Conservation (phyloP, 176 grass and related monocot species). For the Hordeum marinum region DNA sequence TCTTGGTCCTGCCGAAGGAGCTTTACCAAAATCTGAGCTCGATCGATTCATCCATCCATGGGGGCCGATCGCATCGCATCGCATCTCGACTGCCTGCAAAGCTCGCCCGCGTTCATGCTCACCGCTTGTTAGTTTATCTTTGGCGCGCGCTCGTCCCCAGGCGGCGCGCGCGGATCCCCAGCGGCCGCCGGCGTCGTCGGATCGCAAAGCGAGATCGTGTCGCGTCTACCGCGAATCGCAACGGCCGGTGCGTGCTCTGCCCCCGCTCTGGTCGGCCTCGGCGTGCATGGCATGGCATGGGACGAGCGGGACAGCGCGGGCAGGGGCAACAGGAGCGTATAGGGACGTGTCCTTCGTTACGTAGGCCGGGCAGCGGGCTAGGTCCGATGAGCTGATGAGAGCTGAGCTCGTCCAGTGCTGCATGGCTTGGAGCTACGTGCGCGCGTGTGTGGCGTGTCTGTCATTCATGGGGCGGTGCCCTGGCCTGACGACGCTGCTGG, state of each 20-base stretch:
- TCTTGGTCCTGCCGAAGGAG: constrained; percentile 41
- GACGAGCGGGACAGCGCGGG: background rate
- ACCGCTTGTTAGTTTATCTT: background rate
- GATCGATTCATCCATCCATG: constrained; percentile 30
- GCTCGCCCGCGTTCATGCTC: background rate
- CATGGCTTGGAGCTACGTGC: constrained; percentile 20
- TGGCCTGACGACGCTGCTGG: background rate
- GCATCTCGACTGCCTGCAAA: constrained; percentile 46
- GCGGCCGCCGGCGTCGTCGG: background rate
- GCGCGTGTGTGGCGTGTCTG: background rate
- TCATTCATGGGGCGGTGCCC: background rate
- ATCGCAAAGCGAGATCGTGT: constrained; percentile 37
- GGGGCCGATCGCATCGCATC: constrained; percentile 17
- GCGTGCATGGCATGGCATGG: background rate
- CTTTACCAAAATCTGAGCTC: constrained; percentile 63
- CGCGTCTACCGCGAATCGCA: background rate
- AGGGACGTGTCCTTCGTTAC: constrained; percentile 19
- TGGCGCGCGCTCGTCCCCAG: constrained; percentile 4
- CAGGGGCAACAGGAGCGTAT: constrained; percentile 12
- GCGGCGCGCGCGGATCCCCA: constrained; percentile 32
- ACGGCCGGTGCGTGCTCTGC: background rate
- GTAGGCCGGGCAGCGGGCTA: too few species aligned
- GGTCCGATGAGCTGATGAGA: too few species aligned
- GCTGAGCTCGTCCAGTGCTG: too few species aligned
- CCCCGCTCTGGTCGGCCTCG: too few species aligned